These are phyloP conservation scores for Aspergillus oerlinghausenensis DNA, from an alignment of 2,329 filamentous ascomycete genomes.

Conservation along the genomic window DNA sequence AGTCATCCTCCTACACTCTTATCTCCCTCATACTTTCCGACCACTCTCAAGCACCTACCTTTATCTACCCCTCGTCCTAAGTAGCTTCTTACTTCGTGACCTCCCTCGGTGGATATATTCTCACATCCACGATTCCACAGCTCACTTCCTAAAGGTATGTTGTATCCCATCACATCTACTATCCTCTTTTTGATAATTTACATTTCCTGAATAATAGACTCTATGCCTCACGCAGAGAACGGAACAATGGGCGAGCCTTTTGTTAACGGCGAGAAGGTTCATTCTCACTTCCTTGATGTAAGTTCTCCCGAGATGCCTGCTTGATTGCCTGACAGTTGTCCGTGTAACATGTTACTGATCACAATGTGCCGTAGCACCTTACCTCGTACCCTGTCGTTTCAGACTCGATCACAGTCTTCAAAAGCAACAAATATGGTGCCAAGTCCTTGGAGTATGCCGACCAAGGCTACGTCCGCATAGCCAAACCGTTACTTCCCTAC, in stretches of 20 bases:
- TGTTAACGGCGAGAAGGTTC: conserved; percentile 48
- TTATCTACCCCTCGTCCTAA: conserved; percentile 1
- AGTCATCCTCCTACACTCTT: neutral
- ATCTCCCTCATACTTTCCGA: neutral
- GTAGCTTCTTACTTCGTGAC: neutral
- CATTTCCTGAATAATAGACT: conserved; percentile 3
- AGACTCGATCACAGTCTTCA: conserved; percentile 73
- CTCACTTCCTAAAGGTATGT: neutral
- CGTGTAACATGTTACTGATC: neutral
- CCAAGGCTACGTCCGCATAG: conserved; percentile 69
- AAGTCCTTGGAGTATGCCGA: conserved; percentile 73
- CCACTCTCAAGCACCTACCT: neutral
- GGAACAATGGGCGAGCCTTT: conserved; percentile 44
- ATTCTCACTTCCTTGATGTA: conserved; percentile 45
- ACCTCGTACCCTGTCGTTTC: conserved; percentile 77
- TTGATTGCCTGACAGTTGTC: conserved; percentile 5
- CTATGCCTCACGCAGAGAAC: conserved; percentile 48
- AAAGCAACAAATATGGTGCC: conserved; percentile 75
- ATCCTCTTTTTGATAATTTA: neutral
- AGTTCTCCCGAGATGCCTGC: conserved; percentile 17
- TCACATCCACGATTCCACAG: neutral
- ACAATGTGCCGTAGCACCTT: conserved; percentile 61
- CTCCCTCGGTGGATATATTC: neutral
- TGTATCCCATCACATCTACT: neutral
- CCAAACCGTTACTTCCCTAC: conserved; percentile 73